Evolutionary conservation across 2,329 filamentous ascomycete species (phyloP).

Genomic region (Alternaria angustiovoidea): DNA sequence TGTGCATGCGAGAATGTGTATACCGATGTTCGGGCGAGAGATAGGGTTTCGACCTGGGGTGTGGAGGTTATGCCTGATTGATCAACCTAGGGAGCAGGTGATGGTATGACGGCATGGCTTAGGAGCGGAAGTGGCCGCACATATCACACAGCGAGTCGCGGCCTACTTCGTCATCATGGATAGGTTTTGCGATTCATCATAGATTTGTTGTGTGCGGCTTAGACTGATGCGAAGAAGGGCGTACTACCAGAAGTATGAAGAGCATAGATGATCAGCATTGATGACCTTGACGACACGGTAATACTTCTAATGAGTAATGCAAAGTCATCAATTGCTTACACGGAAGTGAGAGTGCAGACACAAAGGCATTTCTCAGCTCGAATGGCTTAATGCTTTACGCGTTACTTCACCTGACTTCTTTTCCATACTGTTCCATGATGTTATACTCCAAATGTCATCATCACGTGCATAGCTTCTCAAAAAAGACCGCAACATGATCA

Average conservation of each 20-base stretch:
- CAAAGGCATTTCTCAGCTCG: not conserved
- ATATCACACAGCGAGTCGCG: not conserved
- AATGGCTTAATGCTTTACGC: not conserved
- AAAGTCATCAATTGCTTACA: not conserved
- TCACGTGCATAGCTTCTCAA: not conserved
- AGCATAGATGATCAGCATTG: not conserved
- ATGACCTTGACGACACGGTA: not conserved
- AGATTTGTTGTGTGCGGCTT: not conserved
- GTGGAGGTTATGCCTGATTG: not conserved
- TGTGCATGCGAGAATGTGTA: constrained; percentile 1
- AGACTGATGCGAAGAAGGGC: not conserved
- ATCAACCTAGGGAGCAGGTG: not conserved
- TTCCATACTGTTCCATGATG: not conserved
- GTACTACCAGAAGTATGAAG: not conserved
- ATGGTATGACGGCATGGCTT: constrained; percentile 5
- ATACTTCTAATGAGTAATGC: no score
- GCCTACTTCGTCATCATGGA: not conserved
- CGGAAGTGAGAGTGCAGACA: no score
- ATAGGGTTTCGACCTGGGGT: constrained; percentile 2
- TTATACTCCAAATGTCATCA: not conserved
- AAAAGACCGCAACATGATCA: not conserved
- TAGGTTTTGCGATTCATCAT: not conserved
- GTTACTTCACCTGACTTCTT: not conserved
- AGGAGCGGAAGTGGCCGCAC: not conserved
- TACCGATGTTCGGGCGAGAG: constrained; percentile 9